phyloP scores from a whole-genome alignment of 2,329 filamentous ascomycete species.

The Penicillium sp. region DNA sequence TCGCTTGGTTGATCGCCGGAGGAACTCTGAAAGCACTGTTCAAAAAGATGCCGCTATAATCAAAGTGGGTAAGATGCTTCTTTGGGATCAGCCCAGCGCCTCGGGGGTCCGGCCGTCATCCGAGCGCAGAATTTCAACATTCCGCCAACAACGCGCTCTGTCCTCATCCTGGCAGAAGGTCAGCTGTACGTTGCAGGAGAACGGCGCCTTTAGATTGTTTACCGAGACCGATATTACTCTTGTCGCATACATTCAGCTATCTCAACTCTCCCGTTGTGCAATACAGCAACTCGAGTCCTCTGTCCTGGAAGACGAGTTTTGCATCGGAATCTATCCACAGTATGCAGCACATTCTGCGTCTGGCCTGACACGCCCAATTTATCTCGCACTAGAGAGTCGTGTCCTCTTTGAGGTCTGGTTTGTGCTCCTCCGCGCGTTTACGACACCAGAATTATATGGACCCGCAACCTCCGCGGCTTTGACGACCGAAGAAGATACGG shows the following conservation, averaged over 20 bases:
- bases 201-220: conserved; percentile 89
- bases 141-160: conserved; percentile 61
- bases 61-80: conserved; percentile 88
- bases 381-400: conserved; percentile 82
- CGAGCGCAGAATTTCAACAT: conserved; percentile 54
- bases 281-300: conserved; percentile 89
- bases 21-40: conserved; percentile 54
- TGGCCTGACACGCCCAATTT: conserved; percentile 84
- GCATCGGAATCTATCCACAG: conserved; percentile 92
- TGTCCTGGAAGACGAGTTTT: conserved; percentile 90
- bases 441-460: conserved; percentile 87
- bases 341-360: conserved; percentile 78
- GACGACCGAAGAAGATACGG: conserved; percentile 48
- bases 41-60: conserved; percentile 82
- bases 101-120: conserved; percentile 42
- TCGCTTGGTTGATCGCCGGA: conserved; percentile 48
- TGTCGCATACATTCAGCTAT: conserved; percentile 82
- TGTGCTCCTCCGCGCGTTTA: conserved; percentile 86
- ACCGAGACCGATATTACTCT: conserved; percentile 82
- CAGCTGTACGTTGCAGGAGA: conserved; percentile 92
- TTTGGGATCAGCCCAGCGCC: conserved; percentile 81
- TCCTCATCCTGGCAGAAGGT: conserved; percentile 81
- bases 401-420: conserved; percentile 98
- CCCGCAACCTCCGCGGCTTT: conserved; percentile 46
- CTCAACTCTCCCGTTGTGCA: conserved; percentile 85